phyloP scores from a whole-genome alignment of 805 yeast species.

The Saccharomycopsis synnaedendra region DNA sequence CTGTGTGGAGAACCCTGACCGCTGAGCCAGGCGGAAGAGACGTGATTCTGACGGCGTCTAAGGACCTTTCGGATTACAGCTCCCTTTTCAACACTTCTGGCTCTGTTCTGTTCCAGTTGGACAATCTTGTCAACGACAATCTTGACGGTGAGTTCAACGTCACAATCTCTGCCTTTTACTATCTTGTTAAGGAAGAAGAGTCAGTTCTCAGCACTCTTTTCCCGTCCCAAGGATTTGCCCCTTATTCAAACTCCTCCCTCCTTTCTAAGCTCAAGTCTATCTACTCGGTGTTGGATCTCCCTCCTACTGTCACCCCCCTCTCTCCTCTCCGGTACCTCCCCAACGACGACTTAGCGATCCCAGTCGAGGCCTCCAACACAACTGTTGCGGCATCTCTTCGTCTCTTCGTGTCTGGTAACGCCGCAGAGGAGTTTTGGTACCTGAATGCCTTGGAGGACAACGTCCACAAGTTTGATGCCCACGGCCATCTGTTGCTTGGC shows the following conservation, averaged over 20 bases:
- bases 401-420: constrained; percentile 62
- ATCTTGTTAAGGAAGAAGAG: constrained; percentile 15
- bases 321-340: constrained; percentile 39
- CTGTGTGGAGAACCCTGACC: constrained; percentile 79
- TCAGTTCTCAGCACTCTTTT: background rate
- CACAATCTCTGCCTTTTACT: constrained; percentile 40
- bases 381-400: constrained; percentile 38
- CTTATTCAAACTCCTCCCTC: background rate
- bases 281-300: constrained; percentile 18
- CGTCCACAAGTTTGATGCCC: constrained; percentile 27
- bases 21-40: constrained; percentile 58
- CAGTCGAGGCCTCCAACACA: constrained; percentile 47
- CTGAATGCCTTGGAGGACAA: constrained; percentile 42
- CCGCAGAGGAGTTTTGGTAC: constrained; percentile 81
- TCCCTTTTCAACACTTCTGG: constrained; percentile 34
- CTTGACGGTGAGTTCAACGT: constrained; percentile 54
- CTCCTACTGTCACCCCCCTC: constrained; percentile 33
- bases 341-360: constrained; percentile 24
- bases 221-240: background rate
- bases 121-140: constrained; percentile 43
- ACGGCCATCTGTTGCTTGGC: constrained; percentile 35
- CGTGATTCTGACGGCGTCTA: constrained; percentile 38
- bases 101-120: constrained; percentile 46
- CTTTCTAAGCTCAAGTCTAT: background rate
- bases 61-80: constrained; percentile 53